Evolutionary conservation across 805 yeast genomes (phyloP).

Genomic region (Isabelozyma pseudorhagii): DNA sequence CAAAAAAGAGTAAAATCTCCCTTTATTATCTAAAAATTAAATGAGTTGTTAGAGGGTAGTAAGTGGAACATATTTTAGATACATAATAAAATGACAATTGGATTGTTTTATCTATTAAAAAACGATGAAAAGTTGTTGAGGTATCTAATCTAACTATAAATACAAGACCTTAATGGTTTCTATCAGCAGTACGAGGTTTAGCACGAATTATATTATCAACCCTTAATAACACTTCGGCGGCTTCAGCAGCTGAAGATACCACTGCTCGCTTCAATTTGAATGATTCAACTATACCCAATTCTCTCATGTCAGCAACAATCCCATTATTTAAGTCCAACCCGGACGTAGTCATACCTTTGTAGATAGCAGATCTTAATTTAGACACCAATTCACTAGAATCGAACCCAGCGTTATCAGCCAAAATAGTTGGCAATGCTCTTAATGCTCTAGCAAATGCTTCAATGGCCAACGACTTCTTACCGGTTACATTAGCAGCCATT

Average conservation of each 20-base stretch:
- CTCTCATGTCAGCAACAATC: conserved; percentile 88
- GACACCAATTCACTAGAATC: conserved; percentile 92
- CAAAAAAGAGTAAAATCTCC: too few relatives aligned
- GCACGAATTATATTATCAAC: conserved; percentile 97
- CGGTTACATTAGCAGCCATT: conserved; percentile 86
- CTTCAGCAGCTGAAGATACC: conserved; percentile 94
- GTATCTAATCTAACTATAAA: background rate
- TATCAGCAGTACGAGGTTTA: conserved; percentile 94
- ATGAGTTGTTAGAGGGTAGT: too few relatives aligned
- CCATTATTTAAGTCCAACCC: conserved; percentile 90
- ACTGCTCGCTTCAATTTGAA: conserved; percentile 91
- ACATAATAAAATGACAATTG: too few relatives aligned
- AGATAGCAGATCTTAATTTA: conserved; percentile 83
- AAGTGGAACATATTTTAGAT: too few relatives aligned
- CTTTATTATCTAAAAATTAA: too few relatives aligned
- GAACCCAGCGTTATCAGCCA: conserved; percentile 96
- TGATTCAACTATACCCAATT: conserved; percentile 88
- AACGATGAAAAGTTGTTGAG: background rate
- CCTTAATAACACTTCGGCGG: conserved; percentile 91
- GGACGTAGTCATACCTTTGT: conserved; percentile 86
- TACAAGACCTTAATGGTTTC: conserved; percentile 44
- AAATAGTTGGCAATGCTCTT: conserved; percentile 90
- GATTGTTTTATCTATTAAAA: too few relatives aligned
- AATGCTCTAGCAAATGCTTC: conserved; percentile 93
- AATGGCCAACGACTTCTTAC: conserved; percentile 90